Evolutionary conservation across 2,329 filamentous ascomycete genomes (phyloP), one percentile per base, ranked within the genome.

Genomic region (Fusarium tupiense): DNA sequence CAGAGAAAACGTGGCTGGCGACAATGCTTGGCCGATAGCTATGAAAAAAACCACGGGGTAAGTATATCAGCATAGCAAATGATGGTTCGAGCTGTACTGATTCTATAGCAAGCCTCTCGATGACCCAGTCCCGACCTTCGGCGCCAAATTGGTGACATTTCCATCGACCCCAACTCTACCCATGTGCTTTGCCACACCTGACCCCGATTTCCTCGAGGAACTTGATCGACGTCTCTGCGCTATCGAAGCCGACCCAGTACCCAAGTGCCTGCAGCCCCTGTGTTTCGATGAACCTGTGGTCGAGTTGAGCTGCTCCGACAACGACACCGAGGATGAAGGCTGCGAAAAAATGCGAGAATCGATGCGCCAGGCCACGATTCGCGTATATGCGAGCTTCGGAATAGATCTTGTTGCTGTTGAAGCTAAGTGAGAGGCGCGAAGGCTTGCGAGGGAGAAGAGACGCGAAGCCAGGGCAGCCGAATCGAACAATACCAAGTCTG

Each of bases 321-420:
- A 37, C 19, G 52, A 54, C 24, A 38, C 52, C 14, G 52, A 54
- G 3, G 35, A 37, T 12, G 52, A 54, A 54, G 4, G 8, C 33
- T 1, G 50, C 50, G 19, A 16, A 8, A 10, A 0, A 4, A 3
- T 35, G 4, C 50, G 12, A 0, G 8, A 37, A 5, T 37, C 0
- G 9, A 2, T 3, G 0, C 52, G 52, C 24, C 0, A 54, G 33
- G 5, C 0, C 2, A 17, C 0, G 3, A 10, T 38, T 16, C 52
- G 35, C 35, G 3, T 12, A 0, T 54, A 38, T 38, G 35, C 33
- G 13, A 54, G 10, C 1, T 2, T 5, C 3, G 52, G 52, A 8
- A 40, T 54, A 38, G 52, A 54, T 4, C 2, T 38, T 11, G 14
- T 26, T 16, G 35, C 35, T 13, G 52, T 54, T 54, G 35, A 37